phyloP scores from a whole-genome alignment of 768 basidiomycete genomes.

The Tylopilus cervinicoccineus region DNA sequence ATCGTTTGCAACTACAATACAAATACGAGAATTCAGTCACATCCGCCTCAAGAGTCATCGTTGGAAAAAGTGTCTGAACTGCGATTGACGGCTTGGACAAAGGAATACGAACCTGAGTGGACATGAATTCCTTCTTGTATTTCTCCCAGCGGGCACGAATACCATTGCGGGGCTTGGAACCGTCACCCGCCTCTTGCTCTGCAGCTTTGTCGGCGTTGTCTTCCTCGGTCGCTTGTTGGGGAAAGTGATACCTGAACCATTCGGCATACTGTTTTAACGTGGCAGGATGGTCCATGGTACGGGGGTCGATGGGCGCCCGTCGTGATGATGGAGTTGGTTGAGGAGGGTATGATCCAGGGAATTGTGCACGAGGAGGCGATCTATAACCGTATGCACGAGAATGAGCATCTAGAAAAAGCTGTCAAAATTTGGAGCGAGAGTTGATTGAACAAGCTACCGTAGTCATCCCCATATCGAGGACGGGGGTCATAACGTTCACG shows the following conservation, averaged over 20 bases:
- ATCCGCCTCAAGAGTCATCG: conserved; percentile 3
- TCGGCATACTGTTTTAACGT: conserved; percentile 82
- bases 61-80: conserved; percentile 14
- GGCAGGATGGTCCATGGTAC: conserved; percentile 77
- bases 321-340: conserved; percentile 45
- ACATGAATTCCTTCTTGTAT: conserved; percentile 88
- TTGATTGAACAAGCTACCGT: conserved; percentile 48
- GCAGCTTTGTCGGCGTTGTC: conserved; percentile 81
- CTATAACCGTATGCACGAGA: conserved; percentile 62
- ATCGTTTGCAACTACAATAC: conserved; percentile 85
- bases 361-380: conserved; percentile 60
- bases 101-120: conserved; percentile 70
- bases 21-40: conserved; percentile 29
- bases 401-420: conserved; percentile 49
- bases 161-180: conserved; percentile 78
- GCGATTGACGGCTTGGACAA: conserved; percentile 8
- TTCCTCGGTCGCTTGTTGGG: conserved; percentile 75
- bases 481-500: conserved; percentile 80
- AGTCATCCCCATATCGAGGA: conserved; percentile 78
- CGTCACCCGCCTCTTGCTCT: conserved; percentile 79
- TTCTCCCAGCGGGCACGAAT: conserved; percentile 87
- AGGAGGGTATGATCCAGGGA: conserved; percentile 34
- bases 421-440: conserved; percentile 3
- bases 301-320: conserved; percentile 72
- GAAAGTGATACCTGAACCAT: conserved; percentile 78